Percentiles rank a stretch among this genome's conserved stretches.
Conservation (phyloP, 495 filamentous ascomycete genomes). For the Lichina pygmaea region DNA sequence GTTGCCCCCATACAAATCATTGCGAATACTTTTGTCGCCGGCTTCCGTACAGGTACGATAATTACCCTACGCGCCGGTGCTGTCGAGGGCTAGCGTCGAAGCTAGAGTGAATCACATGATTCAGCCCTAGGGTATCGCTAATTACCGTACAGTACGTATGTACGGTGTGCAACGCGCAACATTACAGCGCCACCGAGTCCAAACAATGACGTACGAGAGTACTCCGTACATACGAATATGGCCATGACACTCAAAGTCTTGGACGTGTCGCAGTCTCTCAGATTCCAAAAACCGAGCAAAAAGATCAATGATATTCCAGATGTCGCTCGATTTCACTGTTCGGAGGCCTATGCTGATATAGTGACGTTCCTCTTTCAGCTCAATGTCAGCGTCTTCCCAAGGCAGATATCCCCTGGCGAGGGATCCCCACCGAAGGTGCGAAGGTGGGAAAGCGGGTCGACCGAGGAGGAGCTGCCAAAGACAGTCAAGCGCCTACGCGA, state of each 20-base stretch:
- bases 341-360: slow-evolving; percentile 63
- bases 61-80: no score
- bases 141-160: no score
- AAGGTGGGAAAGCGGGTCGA: slow-evolving; percentile 25
- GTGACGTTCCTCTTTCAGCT: slow-evolving; percentile 70
- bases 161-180: no score
- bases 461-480: slow-evolving; percentile 22
- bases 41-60: no score
- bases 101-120: no score
- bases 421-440: slow-evolving; percentile 12
- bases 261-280: slow-evolving; percentile 8
- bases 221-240: not conserved
- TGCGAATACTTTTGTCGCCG: no score
- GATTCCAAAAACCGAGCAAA: slow-evolving; percentile 34
- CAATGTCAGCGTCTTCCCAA: slow-evolving; percentile 65
- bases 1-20: no score
- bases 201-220: no score
- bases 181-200: no score
- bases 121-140: no score
- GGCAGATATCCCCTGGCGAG: slow-evolving; percentile 12
- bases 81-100: no score
- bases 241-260: slow-evolving; percentile 2
- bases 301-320: slow-evolving; percentile 58
- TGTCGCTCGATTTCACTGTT: slow-evolving; percentile 46
- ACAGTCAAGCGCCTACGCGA: slow-evolving; percentile 34